A percentile compares a stretch with the other conserved stretches of the same genome.
These are phyloP conservation scores for Lepiota brunneoincarnata DNA, from an alignment of 768 basidiomycete species.

Conservation along the genomic window DNA sequence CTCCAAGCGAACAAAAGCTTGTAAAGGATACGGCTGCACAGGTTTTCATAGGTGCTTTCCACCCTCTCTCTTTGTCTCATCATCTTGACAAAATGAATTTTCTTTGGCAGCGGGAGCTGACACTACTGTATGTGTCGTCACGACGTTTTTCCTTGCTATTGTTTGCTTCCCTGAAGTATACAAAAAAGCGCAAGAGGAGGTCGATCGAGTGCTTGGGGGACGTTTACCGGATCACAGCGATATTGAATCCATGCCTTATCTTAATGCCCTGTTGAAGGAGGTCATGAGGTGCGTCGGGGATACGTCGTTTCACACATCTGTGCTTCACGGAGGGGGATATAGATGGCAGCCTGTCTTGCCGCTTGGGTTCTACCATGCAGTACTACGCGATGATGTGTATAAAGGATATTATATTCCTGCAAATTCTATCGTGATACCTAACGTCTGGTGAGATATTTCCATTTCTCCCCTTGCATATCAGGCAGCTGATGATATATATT, in stretches of 20 bases:
- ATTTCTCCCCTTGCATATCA: neutral
- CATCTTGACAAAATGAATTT: neutral
- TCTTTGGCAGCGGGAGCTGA: slow-evolving; percentile 14
- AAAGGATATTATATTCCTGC: slow-evolving; percentile 13
- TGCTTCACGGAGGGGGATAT: neutral
- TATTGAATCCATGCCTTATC: slow-evolving; percentile 15
- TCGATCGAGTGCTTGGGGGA: slow-evolving; percentile 19
- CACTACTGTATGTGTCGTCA: slow-evolving; percentile 14
- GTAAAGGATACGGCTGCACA: too few relatives aligned
- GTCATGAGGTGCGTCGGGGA: slow-evolving; percentile 10
- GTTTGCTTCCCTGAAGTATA: slow-evolving; percentile 15
- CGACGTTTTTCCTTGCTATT: slow-evolving; percentile 16
- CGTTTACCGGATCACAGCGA: slow-evolving; percentile 16
- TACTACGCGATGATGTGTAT: slow-evolving; percentile 13
- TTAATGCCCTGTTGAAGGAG: slow-evolving; percentile 17
- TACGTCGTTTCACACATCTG: neutral
- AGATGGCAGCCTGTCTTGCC: slow-evolving; percentile 2
- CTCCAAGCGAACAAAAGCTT: too few relatives aligned
- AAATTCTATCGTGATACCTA: slow-evolving; percentile 6
- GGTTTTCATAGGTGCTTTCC: too few relatives aligned
- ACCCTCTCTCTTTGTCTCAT: too few relatives aligned
- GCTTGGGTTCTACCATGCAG: slow-evolving; percentile 4
- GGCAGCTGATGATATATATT: neutral
- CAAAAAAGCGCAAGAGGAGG: slow-evolving; percentile 18
- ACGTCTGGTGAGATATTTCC: neutral